These are phyloP conservation scores for Phaeoacremonium minimum DNA, from an alignment of 2,329 filamentous ascomycete species.

Conservation along the genomic window DNA sequence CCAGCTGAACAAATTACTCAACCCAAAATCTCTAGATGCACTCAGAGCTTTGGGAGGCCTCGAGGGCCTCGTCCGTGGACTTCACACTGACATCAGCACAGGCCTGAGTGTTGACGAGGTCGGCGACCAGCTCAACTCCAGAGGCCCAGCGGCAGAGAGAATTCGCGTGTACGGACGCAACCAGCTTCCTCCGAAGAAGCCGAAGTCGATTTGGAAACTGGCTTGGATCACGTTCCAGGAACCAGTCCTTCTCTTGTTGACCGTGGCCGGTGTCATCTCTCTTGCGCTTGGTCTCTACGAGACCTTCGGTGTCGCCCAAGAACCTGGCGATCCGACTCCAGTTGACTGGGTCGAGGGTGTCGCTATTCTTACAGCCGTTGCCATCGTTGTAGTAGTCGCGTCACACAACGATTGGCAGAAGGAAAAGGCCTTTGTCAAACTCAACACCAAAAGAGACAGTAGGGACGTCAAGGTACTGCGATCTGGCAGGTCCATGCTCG, in stretches of 20 bases:
- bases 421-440: constrained; percentile 58
- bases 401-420: constrained; percentile 65
- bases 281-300: constrained; percentile 64
- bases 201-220: constrained; percentile 54
- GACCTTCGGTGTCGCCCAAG: constrained; percentile 46
- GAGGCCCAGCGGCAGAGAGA: constrained; percentile 35
- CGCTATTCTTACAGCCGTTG: constrained; percentile 60
- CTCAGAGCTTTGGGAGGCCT: constrained; percentile 74
- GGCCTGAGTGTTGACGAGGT: constrained; percentile 72
- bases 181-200: constrained; percentile 57
- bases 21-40: constrained; percentile 71
- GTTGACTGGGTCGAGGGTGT: constrained; percentile 70
- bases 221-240: constrained; percentile 67
- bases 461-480: constrained; percentile 62
- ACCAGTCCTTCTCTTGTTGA: constrained; percentile 62
- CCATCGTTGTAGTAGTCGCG: constrained; percentile 59
- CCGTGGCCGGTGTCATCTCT: constrained; percentile 60
- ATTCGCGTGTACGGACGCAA: constrained; percentile 56
- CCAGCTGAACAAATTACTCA: constrained; percentile 70
- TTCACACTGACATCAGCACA: constrained; percentile 59
- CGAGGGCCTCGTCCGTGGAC: constrained; percentile 66
- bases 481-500: constrained; percentile 58
- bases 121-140: constrained; percentile 44
- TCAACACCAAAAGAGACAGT: constrained; percentile 61
- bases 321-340: constrained; percentile 28